Base-by-base conservation (phyloP, 2,329 filamentous ascomycete genomes). In the Arthroderma uncinatum region DNA sequence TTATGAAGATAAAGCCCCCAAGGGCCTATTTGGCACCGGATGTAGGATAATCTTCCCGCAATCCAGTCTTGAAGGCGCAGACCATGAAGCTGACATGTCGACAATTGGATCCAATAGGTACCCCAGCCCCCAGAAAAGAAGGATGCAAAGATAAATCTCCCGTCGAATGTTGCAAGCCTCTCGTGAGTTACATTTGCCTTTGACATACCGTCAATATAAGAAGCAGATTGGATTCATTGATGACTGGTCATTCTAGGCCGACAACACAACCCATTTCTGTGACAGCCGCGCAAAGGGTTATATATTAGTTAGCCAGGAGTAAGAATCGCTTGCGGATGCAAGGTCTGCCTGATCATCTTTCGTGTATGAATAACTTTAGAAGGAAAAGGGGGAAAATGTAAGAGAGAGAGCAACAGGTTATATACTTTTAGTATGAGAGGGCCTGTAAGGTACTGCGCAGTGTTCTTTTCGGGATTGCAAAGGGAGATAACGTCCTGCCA, bases 151-250 rank as follows among this genome's bases (percentile, higher is more conserved):
- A 60, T 25, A 40, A 39, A 14, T 28, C 19, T 2, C 37, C 42
- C 19, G 58, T 58, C 42, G 44, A 53, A 25, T 62, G 60, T 34
- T 62, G 60, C 53, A 59, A 58, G 57, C 39, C 56, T 42, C 21
- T 55, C 19, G 53, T 52, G 36, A 6, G 30, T 36, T 36, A n/a
- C 16, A 16, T 36, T 6, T 42, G 39, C n/a, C 39, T 42, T 21
- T 14, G 36, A 14, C n/a, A 9, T 37, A 10, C 1, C 19, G 5
- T n/a, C 12, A n/a, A 16, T 21, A 44, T 44, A 5, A 34, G 25
- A 36, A 53, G 12, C 14, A 36, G n/a, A 36, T 8, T 34, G 28
- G 19, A 19, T 10, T n/a, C 23, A 28, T 19, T 42, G 19, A 53
- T n/a, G 36, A 37, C 14, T 1, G 14, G 8, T 37, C 30, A 12